These are phyloP conservation scores for Beauveria asiatica DNA, from an alignment of 2,329 filamentous ascomycete species.

Conservation along the genomic window DNA sequence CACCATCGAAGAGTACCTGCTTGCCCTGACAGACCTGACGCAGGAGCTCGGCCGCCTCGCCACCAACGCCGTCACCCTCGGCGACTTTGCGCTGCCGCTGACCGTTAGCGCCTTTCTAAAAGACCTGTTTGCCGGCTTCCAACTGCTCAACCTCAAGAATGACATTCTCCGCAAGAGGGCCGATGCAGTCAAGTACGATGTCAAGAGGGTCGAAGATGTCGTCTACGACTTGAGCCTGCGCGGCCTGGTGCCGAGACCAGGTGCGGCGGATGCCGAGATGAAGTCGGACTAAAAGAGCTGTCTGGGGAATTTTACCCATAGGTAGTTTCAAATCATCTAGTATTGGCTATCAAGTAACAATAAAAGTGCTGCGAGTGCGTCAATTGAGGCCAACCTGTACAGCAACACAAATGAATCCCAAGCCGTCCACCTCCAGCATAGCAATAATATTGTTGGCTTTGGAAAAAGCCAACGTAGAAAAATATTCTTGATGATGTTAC, in stretches of 20 bases:
- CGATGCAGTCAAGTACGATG: slow-evolving; percentile 92
- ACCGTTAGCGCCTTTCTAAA: slow-evolving; percentile 90
- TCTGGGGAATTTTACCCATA: background rate
- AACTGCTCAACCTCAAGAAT: slow-evolving; percentile 96
- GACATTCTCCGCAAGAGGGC: slow-evolving; percentile 79
- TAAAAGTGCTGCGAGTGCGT: no score
- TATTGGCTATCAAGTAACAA: background rate
- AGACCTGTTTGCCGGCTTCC: slow-evolving; percentile 90
- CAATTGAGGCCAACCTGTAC: background rate
- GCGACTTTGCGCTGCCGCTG: slow-evolving; percentile 77
- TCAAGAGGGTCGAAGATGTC: slow-evolving; percentile 97
- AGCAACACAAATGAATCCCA: background rate
- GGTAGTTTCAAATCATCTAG: background rate
- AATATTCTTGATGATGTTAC: background rate
- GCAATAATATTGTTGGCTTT: background rate
- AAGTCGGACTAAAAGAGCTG: slow-evolving; percentile 21
- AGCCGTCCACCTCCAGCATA: background rate
- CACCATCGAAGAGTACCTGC: slow-evolving; percentile 93
- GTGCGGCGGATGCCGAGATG: slow-evolving; percentile 29
- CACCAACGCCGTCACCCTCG: slow-evolving; percentile 87
- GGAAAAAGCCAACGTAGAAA: background rate
- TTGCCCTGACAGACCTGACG: slow-evolving; percentile 76
- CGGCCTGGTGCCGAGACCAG: slow-evolving; percentile 58
- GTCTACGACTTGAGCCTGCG: slow-evolving; percentile 90
- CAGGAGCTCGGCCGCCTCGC: slow-evolving; percentile 87